Evolutionary conservation across 1,139 yeast species (phyloP).

Genomic region (Candida frijolesensis): DNA sequence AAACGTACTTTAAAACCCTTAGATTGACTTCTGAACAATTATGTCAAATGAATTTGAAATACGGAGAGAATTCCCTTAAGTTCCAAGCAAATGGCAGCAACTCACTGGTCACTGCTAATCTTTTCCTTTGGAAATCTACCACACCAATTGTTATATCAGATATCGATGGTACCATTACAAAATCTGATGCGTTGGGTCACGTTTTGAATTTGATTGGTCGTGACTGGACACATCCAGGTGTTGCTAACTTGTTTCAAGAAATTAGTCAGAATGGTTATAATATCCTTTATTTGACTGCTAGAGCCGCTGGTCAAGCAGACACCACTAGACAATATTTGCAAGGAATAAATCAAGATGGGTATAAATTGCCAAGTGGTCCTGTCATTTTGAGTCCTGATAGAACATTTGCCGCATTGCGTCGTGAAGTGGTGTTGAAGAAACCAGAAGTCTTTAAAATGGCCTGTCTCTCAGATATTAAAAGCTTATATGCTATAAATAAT

Average conservation of each 20-base stretch:
- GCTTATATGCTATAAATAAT: slow-evolving; percentile 48
- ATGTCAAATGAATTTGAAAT: slow-evolving; percentile 66
- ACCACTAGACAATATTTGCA: slow-evolving; percentile 81
- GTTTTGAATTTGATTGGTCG: slow-evolving; percentile 90
- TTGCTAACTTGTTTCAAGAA: slow-evolving; percentile 86
- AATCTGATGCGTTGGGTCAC: slow-evolving; percentile 97
- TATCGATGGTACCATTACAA: slow-evolving; percentile 97
- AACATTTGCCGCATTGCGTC: slow-evolving; percentile 88
- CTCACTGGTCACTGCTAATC: slow-evolving; percentile 71
- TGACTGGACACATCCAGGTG: slow-evolving; percentile 99
- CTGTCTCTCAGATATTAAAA: slow-evolving; percentile 82
- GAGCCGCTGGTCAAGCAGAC: slow-evolving; percentile 96
- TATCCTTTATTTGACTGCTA: slow-evolving; percentile 88
- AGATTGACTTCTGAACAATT: slow-evolving; percentile 91
- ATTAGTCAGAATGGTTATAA: slow-evolving; percentile 88
- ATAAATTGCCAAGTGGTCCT: slow-evolving; percentile 83
- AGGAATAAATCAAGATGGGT: slow-evolving; percentile 72
- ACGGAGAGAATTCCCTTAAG: slow-evolving; percentile 77
- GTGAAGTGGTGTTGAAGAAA: slow-evolving; percentile 91
- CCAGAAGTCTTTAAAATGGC: slow-evolving; percentile 99
- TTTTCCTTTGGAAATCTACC: slow-evolving; percentile 82
- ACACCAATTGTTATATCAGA: slow-evolving; percentile 95
- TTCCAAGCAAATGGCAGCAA: slow-evolving; percentile 84
- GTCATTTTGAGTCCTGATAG: slow-evolving; percentile 95
- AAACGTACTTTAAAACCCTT: slow-evolving; percentile 77